Evolutionary conservation across 225 moss, liverwort and hornwort genomes (phyloP).

Genomic region (Marchantia polymorpha): DNA sequence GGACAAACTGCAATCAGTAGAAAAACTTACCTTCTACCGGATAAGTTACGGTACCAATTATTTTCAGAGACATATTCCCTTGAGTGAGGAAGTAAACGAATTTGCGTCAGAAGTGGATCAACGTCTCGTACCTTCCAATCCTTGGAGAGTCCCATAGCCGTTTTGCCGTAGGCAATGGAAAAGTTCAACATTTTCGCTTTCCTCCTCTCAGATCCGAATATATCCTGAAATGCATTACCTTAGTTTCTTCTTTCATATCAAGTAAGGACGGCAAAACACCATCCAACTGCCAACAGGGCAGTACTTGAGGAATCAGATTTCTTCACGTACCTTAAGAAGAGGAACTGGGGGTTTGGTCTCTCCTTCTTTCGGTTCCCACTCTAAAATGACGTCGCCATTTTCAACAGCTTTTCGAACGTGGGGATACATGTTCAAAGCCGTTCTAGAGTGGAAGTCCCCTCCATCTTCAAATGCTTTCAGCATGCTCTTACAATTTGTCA

Average conservation of each 20-base stretch:
- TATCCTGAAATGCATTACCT: conserved; percentile 50
- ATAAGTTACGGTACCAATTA: no score
- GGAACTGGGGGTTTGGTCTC: conserved; percentile 82
- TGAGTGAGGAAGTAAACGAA: not conserved
- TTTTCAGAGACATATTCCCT: no score
- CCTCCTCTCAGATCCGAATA: conserved; percentile 89
- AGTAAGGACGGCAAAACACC: no score
- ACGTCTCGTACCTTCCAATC: conserved; percentile 79
- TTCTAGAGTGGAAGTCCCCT: conserved; percentile 96
- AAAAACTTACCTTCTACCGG: no score
- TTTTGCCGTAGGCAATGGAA: conserved; percentile 97
- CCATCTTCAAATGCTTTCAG: conserved; percentile 86
- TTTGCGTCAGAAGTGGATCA: not conserved
- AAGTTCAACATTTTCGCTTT: conserved; percentile 99
- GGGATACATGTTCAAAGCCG: conserved; percentile 97
- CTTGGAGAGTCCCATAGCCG: conserved; percentile 90
- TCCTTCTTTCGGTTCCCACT: conserved; percentile 71
- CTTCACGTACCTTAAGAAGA: conserved; percentile 63
- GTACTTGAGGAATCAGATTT: no score
- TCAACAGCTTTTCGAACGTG: conserved; percentile 93
- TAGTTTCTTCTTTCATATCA: not conserved
- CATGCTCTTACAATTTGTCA: conserved; percentile 94
- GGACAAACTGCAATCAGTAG: no score
- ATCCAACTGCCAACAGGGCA: no score
- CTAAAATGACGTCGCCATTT: conserved; percentile 75